These are phyloP conservation scores for Ceratocystis lukuohia DNA, from an alignment of 2,329 filamentous ascomycete genomes.

Conservation along the genomic window DNA sequence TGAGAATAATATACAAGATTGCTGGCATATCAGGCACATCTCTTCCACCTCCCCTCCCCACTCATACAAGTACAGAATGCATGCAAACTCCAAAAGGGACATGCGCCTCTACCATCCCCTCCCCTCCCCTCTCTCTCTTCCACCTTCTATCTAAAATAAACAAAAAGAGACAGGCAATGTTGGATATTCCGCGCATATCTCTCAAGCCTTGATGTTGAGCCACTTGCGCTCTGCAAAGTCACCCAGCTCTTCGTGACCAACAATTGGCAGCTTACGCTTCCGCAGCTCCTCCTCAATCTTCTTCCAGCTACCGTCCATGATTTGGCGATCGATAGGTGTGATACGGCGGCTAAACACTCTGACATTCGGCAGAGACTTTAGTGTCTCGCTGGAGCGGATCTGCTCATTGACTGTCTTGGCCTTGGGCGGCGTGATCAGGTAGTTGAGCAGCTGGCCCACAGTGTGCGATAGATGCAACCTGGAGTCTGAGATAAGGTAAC, in stretches of 20 bases:
- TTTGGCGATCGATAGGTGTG: conserved; percentile 59
- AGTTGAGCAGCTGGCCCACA: conserved; percentile 40
- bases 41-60: neutral
- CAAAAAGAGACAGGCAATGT: neutral
- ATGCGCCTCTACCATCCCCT: neutral
- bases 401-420: conserved; percentile 49
- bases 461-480: conserved; percentile 45
- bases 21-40: neutral
- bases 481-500: conserved; percentile 58
- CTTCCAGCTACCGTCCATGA: conserved; percentile 63
- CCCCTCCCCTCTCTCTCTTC: neutral
- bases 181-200: neutral
- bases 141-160: neutral
- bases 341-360: conserved; percentile 49
- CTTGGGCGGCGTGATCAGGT: conserved; percentile 41
- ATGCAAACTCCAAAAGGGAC: neutral
- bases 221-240: conserved; percentile 34
- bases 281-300: conserved; percentile 58
- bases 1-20: conserved; percentile 16
- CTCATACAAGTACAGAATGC: conserved; percentile 5
- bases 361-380: conserved; percentile 53
- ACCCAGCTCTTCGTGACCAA: conserved; percentile 31
- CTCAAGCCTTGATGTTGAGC: conserved; percentile 30
- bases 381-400: conserved; percentile 35
- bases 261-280: conserved; percentile 46